Conservation (phyloP, 192 early-diverging fungal genomes). For the Gamsiella multidivaricata region DNA sequence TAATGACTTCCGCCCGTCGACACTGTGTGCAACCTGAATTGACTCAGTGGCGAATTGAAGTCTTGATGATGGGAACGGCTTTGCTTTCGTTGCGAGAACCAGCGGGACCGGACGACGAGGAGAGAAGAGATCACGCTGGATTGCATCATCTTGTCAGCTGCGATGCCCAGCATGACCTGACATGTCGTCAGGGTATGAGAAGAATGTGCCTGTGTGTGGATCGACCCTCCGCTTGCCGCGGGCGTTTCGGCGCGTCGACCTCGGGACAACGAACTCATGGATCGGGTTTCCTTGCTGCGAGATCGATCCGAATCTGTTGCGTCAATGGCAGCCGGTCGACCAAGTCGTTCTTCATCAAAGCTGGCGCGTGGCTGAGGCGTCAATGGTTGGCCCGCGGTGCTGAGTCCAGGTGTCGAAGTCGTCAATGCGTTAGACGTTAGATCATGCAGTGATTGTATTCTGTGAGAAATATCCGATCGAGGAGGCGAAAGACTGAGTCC, state of each 20-base stretch:
- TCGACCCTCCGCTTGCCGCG: background rate
- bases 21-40: slow-evolving; percentile 1
- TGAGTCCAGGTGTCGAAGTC: slow-evolving; percentile 1
- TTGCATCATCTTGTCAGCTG: slow-evolving; percentile 37
- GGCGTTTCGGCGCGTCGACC: slow-evolving; percentile 14
- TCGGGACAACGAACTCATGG: slow-evolving; percentile 21
- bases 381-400: background rate
- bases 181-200: slow-evolving; percentile 17
- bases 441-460: slow-evolving; percentile 1
- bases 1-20: background rate
- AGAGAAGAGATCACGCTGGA: slow-evolving; percentile 31
- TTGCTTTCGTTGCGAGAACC: slow-evolving; percentile 9
- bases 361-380: background rate
- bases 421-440: background rate
- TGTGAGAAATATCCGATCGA: background rate
- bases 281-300: background rate
- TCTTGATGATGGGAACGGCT: background rate
- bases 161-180: slow-evolving; percentile 34
- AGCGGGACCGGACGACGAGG: slow-evolving; percentile 28
- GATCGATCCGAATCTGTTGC: background rate
- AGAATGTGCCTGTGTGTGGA: background rate
- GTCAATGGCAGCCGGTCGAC: background rate
- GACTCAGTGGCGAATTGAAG: background rate
- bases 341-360: slow-evolving; percentile 11
- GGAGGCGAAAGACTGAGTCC: slow-evolving; percentile 24